Evolutionary conservation across 768 basidiomycete genomes (phyloP).

Genomic region (Hypsizygus marmoreus): DNA sequence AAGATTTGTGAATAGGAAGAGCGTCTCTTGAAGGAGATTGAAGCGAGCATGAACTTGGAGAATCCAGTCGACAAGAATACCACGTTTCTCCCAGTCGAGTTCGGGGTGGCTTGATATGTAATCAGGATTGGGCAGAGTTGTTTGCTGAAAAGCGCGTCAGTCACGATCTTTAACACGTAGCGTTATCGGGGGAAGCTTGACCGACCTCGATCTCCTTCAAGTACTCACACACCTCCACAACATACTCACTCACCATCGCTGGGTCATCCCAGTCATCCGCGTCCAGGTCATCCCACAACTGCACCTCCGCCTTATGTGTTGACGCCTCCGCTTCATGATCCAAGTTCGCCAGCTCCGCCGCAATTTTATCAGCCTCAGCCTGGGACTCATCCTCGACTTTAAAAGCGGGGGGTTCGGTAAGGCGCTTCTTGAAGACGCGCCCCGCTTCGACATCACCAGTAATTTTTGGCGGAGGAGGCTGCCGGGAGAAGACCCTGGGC

Average conservation of each 20-base stretch:
- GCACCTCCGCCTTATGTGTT: slow-evolving; percentile 44
- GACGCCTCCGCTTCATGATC: slow-evolving; percentile 32
- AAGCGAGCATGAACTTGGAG: slow-evolving; percentile 89
- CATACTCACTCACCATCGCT: slow-evolving; percentile 90
- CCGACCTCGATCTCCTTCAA: slow-evolving; percentile 86
- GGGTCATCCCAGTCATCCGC: slow-evolving; percentile 88
- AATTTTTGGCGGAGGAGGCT: slow-evolving; percentile 14
- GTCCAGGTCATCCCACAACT: slow-evolving; percentile 84
- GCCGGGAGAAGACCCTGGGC: slow-evolving; percentile 3
- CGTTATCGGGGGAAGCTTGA: too few species aligned
- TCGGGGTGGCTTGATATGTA: slow-evolving; percentile 87
- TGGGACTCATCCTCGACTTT: slow-evolving; percentile 38
- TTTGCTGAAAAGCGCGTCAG: slow-evolving; percentile 44
- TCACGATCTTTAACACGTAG: too few species aligned
- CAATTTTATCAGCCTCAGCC: slow-evolving; percentile 37
- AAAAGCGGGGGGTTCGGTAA: slow-evolving; percentile 47
- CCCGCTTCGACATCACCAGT: slow-evolving; percentile 45
- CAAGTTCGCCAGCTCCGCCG: slow-evolving; percentile 35
- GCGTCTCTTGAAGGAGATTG: slow-evolving; percentile 84
- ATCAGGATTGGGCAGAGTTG: slow-evolving; percentile 75
- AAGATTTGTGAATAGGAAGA: slow-evolving; percentile 88
- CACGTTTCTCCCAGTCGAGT: slow-evolving; percentile 88
- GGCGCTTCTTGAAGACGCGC: slow-evolving; percentile 62
- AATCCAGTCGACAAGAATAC: slow-evolving; percentile 90
- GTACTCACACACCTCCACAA: slow-evolving; percentile 85